Percentiles rank a stretch among this genome's conserved stretches.
Evolutionary conservation across 75 land plant species (phyloP).

Genomic region (Sequoia sempervirens): DNA sequence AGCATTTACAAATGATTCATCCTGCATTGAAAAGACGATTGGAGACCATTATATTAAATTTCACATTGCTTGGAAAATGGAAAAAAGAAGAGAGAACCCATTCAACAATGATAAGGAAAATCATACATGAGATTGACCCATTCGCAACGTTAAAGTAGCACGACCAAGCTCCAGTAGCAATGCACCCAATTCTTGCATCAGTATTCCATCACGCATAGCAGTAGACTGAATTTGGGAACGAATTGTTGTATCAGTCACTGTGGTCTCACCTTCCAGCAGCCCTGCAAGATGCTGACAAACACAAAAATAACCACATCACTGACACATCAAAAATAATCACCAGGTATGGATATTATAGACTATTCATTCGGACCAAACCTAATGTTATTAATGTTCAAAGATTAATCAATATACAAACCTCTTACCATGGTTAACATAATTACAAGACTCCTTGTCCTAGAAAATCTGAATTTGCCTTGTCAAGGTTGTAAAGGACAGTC

Average conservation of each 20-base stretch:
- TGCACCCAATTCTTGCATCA: constrained; percentile 94
- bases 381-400: background rate
- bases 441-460: too few species aligned
- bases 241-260: constrained; percentile 38
- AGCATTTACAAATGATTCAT: constrained; percentile 74
- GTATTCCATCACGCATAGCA: constrained; percentile 55
- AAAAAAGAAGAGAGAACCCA: background rate
- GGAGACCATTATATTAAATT: background rate
- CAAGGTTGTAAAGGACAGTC: background rate
- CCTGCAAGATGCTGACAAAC: constrained; percentile 48
- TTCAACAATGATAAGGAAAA: background rate
- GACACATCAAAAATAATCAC: background rate
- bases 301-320: background rate
- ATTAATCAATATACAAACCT: background rate
- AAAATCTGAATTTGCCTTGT: background rate
- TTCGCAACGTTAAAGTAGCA: constrained; percentile 65
- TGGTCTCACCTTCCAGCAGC: constrained; percentile 61
- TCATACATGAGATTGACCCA: constrained; percentile 90
- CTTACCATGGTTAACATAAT: background rate
- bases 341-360: background rate
- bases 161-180: constrained; percentile 94
- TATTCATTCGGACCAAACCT: background rate
- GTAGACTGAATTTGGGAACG: constrained; percentile 67
- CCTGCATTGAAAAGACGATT: constrained; percentile 40
- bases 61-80: background rate